Evolutionary conservation across 2,329 filamentous ascomycete species (phyloP).

Genomic region (Fusarium nygamai): DNA sequence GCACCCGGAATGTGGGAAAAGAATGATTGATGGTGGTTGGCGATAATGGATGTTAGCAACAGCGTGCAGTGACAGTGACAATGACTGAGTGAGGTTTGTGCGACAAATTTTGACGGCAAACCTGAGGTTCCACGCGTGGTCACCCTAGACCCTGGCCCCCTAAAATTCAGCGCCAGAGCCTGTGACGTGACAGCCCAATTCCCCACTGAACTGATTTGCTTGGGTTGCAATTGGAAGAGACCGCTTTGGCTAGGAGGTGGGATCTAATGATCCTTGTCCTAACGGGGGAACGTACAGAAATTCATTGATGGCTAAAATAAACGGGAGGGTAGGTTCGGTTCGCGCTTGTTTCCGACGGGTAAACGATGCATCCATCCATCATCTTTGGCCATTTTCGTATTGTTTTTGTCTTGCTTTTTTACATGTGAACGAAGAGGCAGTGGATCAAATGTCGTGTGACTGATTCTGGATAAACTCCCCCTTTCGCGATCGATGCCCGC

Average conservation of each 20-base stretch:
- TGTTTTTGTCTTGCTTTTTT: neutral
- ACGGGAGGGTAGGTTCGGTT: neutral
- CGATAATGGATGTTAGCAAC: neutral
- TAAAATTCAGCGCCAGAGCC: neutral
- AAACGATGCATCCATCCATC: neutral
- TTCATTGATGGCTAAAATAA: neutral
- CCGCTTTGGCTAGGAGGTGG: neutral
- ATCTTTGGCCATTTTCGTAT: slow-evolving; percentile 12
- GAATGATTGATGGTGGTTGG: neutral
- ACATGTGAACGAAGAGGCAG: slow-evolving; percentile 12
- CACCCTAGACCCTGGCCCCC: neutral
- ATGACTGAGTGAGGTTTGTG: slow-evolving; percentile 1
- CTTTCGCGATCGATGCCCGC: neutral
- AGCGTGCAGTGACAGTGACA: neutral
- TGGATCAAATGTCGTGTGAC: neutral
- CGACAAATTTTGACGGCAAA: slow-evolving; percentile 16
- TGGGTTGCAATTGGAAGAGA: neutral
- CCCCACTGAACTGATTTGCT: neutral
- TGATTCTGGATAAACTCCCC: neutral
- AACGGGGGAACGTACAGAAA: neutral
- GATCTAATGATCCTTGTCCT: neutral
- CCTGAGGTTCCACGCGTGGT: neutral
- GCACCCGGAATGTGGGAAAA: neutral
- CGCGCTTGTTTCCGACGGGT: neutral
- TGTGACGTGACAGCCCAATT: neutral